A percentile compares a stretch with the other conserved stretches of the same genome.
Evolutionary conservation across 176 grass and related monocot genomes (phyloP).

Genomic region (Carex pumila): DNA sequence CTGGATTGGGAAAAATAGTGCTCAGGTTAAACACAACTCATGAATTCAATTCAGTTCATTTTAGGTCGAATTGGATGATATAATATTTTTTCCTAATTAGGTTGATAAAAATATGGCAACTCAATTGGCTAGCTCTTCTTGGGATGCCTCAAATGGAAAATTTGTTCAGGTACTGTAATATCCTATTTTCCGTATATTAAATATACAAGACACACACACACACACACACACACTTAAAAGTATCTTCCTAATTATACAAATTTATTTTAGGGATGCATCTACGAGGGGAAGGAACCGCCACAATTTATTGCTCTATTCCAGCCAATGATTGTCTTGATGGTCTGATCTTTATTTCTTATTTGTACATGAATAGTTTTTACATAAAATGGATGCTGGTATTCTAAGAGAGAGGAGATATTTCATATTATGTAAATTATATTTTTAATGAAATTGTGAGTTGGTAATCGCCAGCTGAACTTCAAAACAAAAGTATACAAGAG

Average conservation of each 20-base stretch:
- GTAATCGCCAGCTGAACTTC: too few relatives aligned
- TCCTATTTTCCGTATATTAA: neutral
- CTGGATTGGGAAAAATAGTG: constrained; percentile 76
- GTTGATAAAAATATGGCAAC: constrained; percentile 60
- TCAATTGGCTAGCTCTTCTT: constrained; percentile 51
- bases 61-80: neutral
- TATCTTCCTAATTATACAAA: constrained; percentile 21
- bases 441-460: too few relatives aligned
- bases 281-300: constrained; percentile 74
- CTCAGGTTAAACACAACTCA: constrained; percentile 31
- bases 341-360: constrained; percentile 19
- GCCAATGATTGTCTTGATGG: constrained; percentile 90
- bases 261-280: constrained; percentile 66
- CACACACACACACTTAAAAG: constrained; percentile 1
- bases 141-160: constrained; percentile 72
- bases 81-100: constrained; percentile 20
- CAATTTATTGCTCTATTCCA: constrained; percentile 92
- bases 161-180: constrained; percentile 54
- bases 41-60: neutral
- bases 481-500: neutral
- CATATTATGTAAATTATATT: too few relatives aligned
- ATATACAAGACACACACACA: neutral
- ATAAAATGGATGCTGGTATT: neutral
- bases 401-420: neutral
- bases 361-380: constrained; percentile 5